Base-by-base conservation (phyloP, 2,329 filamentous ascomycete genomes). In the Monosporascus sp. region DNA sequence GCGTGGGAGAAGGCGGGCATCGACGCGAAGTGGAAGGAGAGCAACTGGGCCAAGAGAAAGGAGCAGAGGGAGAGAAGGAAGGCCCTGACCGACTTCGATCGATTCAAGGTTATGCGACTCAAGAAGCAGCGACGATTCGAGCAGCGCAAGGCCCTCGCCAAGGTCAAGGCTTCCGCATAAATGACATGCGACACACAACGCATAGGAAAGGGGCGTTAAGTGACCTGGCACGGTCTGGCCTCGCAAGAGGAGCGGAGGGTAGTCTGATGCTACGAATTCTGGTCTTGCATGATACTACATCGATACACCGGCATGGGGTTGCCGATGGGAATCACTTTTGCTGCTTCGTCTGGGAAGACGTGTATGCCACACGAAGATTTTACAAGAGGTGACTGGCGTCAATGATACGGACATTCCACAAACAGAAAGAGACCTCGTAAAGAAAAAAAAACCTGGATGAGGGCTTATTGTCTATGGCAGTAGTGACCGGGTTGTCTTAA, bases 71-170 rank as follows among this genome's bases (percentile, higher is more conserved):
- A 89, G 77, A 88, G 90, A 81, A 89, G 94, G 83, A 88, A 88
- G 81, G 84, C 85, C 70, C 83, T 99, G 65, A 95, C 87, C 78
- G 94, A 99, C 84, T 99, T 99, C 74, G 94, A 99, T 83, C 88
- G 94, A 77, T 99, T 97, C 90, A 97, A 99, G 89, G 94, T 97
- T 70, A 83, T 97, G 85, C 88, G 93, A 78, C 83, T 97, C 80
- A 95, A 93, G 88, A 99, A 99, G 87, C 92, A 97, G 88, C 90
- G 92, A 76, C 89, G 92, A 75, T 97, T 95, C 81, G 92, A 97
- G 84, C 88, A 96, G 79, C 88, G 88, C 80, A 97, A 97, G 88
- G 87, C 90, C 70, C 83, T 95, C 73, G 90, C 91, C 74, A 96
- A 96, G 85, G 81, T 96, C 79, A 89, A 88, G 82, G 86, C 88